These are phyloP conservation scores for Penicillium canariense DNA, from an alignment of 495 filamentous ascomycete genomes.

Conservation along the genomic window DNA sequence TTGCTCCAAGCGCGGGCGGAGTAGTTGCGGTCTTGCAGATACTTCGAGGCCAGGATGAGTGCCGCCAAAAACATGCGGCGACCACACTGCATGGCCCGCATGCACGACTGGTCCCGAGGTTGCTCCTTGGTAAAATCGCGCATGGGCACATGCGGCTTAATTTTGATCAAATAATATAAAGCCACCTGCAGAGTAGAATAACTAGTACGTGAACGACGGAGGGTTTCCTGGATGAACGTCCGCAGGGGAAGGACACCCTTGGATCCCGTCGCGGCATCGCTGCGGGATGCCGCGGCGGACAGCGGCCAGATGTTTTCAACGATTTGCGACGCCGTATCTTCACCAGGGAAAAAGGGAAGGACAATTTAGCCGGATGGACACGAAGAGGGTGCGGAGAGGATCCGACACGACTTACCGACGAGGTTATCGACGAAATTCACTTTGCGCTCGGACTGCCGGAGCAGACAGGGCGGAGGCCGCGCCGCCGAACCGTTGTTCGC, in stretches of 20 bases:
- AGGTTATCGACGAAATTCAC: slow-evolving; percentile 95
- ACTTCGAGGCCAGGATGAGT: slow-evolving; percentile 92
- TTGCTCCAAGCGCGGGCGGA: slow-evolving; percentile 97
- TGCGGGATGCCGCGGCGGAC: slow-evolving; percentile 47
- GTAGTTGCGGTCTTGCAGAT: slow-evolving; percentile 96
- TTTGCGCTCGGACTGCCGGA: slow-evolving; percentile 91
- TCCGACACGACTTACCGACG: slow-evolving; percentile 76
- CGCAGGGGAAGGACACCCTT: slow-evolving; percentile 83
- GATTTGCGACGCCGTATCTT: slow-evolving; percentile 97
- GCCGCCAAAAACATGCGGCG: slow-evolving; percentile 96
- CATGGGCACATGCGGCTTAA: slow-evolving; percentile 84
- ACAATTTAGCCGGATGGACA: slow-evolving; percentile 22
- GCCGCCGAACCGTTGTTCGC: slow-evolving; percentile 49
- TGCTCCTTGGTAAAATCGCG: slow-evolving; percentile 87
- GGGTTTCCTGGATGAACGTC: slow-evolving; percentile 95
- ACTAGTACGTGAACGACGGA: slow-evolving; percentile 90
- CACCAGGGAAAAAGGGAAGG: slow-evolving; percentile 10
- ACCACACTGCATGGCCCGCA: slow-evolving; percentile 88
- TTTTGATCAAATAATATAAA: slow-evolving; percentile 91
- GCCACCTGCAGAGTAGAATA: slow-evolving; percentile 97
- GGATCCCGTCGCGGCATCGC: slow-evolving; percentile 44
- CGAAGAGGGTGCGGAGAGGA: not conserved
- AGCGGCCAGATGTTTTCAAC: slow-evolving; percentile 97
- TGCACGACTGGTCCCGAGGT: slow-evolving; percentile 65
- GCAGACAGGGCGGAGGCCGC: slow-evolving; percentile 73